Evolutionary conservation across 352 stramenopile species (phyloP), one percentile per base, ranked within the genome.

Genomic region (Phytophthora hibernalis): DNA sequence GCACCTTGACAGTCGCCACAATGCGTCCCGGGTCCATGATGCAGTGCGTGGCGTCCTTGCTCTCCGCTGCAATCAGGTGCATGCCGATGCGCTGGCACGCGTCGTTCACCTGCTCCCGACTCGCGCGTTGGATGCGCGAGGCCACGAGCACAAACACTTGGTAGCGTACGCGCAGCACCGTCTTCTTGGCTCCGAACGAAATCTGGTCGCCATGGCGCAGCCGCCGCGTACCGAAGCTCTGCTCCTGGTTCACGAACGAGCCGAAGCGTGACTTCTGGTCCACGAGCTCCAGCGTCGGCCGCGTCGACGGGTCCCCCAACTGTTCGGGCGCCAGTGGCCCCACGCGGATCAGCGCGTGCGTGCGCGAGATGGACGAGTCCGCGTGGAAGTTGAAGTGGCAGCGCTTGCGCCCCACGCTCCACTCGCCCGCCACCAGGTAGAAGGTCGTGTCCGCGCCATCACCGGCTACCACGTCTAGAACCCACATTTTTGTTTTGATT

Each of bases 241-340:
- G 82, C 44, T 93, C 73, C 33, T 90, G 75, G 64, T 96, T 96
- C 44, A 96, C 84, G 58, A 94, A 96, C 20, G 89, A 93, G 38
- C 89, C 89, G 63, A 96, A 96, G 63, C 89, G 89, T 53, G 89
- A 96, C 44, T 88, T 80, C 65, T 83, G 77, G 72, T 96, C 89
- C 62, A 86, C 77, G 37, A 96, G 76, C 56, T 85, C 80, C 61
- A 96, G 83, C 48, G 78, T 61, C 30, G 85, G 89, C 7, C 84
- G 80, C 13, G 87, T 78, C 12, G 64, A 52, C 44, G 84, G 72
- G 59, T 92, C 76, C 15, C 64, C 56, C 26, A 96, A 68, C 53
- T 96, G 80, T 66, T 89, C 72, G 13, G 54, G 24, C 20, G 78
- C 64, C 24, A 96, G 74, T n/a, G 72, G 74, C 44, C 83, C 86